Base-by-base conservation (phyloP, 108 stramenopile species). In the Nannochloropsis granulata region DNA sequence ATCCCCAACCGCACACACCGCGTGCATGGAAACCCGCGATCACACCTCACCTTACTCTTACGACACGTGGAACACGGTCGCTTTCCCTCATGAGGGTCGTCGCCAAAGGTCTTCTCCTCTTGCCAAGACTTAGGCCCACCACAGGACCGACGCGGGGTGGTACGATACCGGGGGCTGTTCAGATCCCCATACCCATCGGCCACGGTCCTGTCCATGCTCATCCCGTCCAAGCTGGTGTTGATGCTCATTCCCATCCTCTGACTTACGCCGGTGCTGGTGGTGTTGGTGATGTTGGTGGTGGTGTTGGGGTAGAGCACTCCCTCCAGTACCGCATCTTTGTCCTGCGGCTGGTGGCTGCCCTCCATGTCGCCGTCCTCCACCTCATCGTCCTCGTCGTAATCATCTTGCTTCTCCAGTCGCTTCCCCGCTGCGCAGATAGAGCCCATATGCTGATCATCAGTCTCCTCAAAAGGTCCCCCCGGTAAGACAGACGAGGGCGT, bases 41-140 rank as follows among this genome's bases (percentile, higher is more conserved):
- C 83, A 88, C 91, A 91, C 78, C 90, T 90, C 21, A 87, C 86
- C 83, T 87, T 87, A 34, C 44, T 45, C 43, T 84, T 86, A 13
- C 86, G 23, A 45, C 86, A 86, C 12, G 82, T 43, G 9, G 82
- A 78, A 71, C 86, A 86, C 12, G 86, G 82, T 13, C 86, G 82
- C n/a, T 56, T 71, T n/a, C 56, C 56, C n/a, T n/a, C 56, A 10
- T 71, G 56, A n/a, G 56, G 56, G n/a, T 71, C 56, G 7, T 71
- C 56, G 21, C 56, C 56, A 71, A 71, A 71, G 2, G n/a, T n/a
- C n/a, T 71, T 71, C 56, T 71, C 56, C n/a, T 71, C 56, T n/a
- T n/a, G 16, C 56, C 56, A 71, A n/a, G n/a, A 16, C 56, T 71
- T 71, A n/a, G 56, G 56, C 56, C 56, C 56, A n/a, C 56, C 56